Base-by-base conservation (phyloP, 108 stramenopile species). In the Pseudonitzschia delicatissima region DNA sequence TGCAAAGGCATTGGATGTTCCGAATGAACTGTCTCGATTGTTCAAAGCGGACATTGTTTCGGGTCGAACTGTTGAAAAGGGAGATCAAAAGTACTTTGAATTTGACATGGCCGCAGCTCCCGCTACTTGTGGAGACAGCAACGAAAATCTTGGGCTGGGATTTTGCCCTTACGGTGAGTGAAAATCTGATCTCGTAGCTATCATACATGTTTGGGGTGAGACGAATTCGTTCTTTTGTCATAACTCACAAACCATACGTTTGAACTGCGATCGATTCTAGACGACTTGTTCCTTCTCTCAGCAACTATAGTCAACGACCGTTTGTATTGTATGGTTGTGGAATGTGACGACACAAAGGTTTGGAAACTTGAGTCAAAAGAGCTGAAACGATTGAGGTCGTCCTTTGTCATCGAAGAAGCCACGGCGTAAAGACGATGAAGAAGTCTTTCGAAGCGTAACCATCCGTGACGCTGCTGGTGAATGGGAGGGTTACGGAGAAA, bases 51-150 rank as follows among this genome's bases (percentile, higher is more conserved):
- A 92, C 69, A 66, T 92, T 34, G 73, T 92, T 40, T 70, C 78
- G 26, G 91, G 91, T 12, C 66, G 81, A 50, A 74, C 62, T 25
- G 68, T 34, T 13, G 53, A 72, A 26, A 45, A 60, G 28, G 82
- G 83, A 18, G 72, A 59, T 13, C 76, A 82, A 50, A 63, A 62
- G 32, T 92, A 81, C 57, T 91, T 85, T 60, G 91, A 92, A 55
- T 92, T 87, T 57, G 91, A 92, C 60, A 64, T 88, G 74, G 91
- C 87, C 23, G 73, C 82, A 37, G 60, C 88, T 27, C 91, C 91
- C 5, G 48, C 77, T 11, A 73, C 80, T 13, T 92, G 91, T 59
- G 62, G 68, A 29, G 68, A 70, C 32, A 66, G 52, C 34, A 73
- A 79, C 60, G 87, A 86, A 26, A 83, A 88, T 65, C 74, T 87